Base-by-base conservation (phyloP, 2,329 filamentous ascomycete genomes). In the Colletotrichum tropicale region DNA sequence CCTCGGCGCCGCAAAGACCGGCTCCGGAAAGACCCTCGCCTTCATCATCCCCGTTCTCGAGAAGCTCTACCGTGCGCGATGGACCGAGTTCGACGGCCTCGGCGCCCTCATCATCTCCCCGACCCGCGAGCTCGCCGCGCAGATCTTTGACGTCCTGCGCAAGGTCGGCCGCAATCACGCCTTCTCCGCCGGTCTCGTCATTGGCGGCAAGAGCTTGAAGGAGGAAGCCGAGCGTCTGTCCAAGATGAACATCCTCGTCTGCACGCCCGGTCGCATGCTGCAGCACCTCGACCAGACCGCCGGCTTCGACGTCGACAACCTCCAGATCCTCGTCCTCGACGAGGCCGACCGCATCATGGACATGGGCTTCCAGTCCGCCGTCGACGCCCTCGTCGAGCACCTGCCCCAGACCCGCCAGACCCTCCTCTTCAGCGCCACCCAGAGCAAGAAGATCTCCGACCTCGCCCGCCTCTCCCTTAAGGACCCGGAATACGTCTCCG, bases 271-370 rank as follows among this genome's bases (percentile, higher is more conserved):
- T 3, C 92, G 97, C 43, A 98, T 99, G 90, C 87, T 98, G 79
- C 97, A 99, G 85, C 97, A 99, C 84, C 88, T 99, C 81, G 96
- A 98, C 81, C 96, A 98, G 87, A 98, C 96, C 0, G 95, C 95
- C 1, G 93, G 94, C 21, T 94, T 99, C 82, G 95, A 96, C 78
- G 94, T 96, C 77, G 94, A 97, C 83, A 97, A 98, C 82, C 84
- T 99, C 78, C 95, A 98, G 86, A 94, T 99, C 83, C 87, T 99
- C 66, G 96, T 99, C 0, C 88, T 99, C 72, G 97, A 99, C 81
- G 97, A 99, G 84, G 97, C 97, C 4, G 97, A 99, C 84, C 92
- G 97, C 52, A 98, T 98, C 81, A 93, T 99, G 90, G 97, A 99
- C 82, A 97, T 98, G 95, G 97, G 97, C 7, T 99, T 99, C 83